Conservation (phyloP, 2,329 filamentous ascomycete genomes). For the Alternaria sp. region DNA sequence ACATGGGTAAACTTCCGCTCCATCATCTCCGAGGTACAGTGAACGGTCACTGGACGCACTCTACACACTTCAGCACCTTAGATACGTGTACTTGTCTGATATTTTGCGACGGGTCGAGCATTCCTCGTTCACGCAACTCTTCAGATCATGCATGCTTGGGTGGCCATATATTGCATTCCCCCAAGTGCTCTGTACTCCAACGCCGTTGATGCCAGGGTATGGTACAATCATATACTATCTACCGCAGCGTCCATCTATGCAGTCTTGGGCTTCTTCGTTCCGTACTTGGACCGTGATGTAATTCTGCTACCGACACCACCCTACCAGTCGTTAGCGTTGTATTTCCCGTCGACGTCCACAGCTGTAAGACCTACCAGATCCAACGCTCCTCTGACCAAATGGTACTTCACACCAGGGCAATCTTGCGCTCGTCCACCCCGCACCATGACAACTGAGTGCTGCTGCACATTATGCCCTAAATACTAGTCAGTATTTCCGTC, state of each 20-base stretch:
- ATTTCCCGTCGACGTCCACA: background rate
- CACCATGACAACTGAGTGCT: slow-evolving; percentile 97
- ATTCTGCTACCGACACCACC: slow-evolving; percentile 87
- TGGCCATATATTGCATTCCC: background rate
- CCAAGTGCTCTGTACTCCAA: slow-evolving; percentile 19
- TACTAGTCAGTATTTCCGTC: slow-evolving; percentile 16
- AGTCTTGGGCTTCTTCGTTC: slow-evolving; percentile 95
- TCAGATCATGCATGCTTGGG: background rate
- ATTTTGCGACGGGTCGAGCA: background rate
- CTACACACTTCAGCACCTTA: no score
- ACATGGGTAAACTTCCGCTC: slow-evolving; percentile 12
- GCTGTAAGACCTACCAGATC: slow-evolving; percentile 76
- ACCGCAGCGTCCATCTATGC: slow-evolving; percentile 25
- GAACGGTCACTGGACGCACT: background rate
- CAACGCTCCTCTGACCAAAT: slow-evolving; percentile 87
- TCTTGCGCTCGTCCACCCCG: slow-evolving; percentile 92
- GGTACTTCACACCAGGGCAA: slow-evolving; percentile 98
- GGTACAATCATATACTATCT: slow-evolving; percentile 35
- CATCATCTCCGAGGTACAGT: background rate
- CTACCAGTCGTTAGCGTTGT: slow-evolving; percentile 59
- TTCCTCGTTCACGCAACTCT: background rate
- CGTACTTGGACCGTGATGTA: slow-evolving; percentile 92
- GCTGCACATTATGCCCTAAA: slow-evolving; percentile 91
- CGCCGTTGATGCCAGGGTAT: slow-evolving; percentile 41
- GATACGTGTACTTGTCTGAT: background rate